Base-by-base conservation (phyloP, 345 rosid species). In the Punica granatum region DNA sequence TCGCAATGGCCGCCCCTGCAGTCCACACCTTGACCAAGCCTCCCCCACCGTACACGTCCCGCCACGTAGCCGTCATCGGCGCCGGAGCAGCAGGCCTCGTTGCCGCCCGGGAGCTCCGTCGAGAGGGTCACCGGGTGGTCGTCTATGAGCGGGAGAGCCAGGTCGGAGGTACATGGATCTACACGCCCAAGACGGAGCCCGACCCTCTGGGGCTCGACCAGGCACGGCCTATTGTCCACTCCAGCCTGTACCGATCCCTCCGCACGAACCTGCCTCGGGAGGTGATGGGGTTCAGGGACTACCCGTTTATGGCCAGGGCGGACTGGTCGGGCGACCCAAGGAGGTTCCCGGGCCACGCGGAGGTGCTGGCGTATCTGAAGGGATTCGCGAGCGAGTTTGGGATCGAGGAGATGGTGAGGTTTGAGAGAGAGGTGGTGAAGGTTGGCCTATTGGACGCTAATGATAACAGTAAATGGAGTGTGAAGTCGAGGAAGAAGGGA, bases 251-350 rank as follows among this genome's bases (percentile, higher is more conserved):
- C 75, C 67, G 60, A 16, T 89, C 97, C 46, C 92, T 93, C 61
- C 91, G 99, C 23, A 90, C 96, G 42, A 93, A 90, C 72, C 84
- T 93, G 10, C 91, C 99, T 0, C 81, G 99, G 41, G 97, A 93
- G 73, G 75, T 70, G 19, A 93, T 93, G 97, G 99, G 99, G 30
- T 91, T 75, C 74, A 64, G 36, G 15, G 96, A 86, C 58, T 93
- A 72, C 69, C 98, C 96, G 30, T 90, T 90, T 67, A 66, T 81
- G 30, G 8, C 68, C 67, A 65, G 73, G 32, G 41, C 70, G 4
- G 81, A 70, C 0, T 61, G 70, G 68, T 64, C 72, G 0, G 67
- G 84, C 48, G 97, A 93, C 60, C 75, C 77, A 63, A 89, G 98
- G 80, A 77, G 91, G 78, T 86, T 74, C 39, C 97, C 98, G 28